Percentiles rank a stretch among this genome's conserved stretches.
Evolutionary conservation across 352 stramenopile species (phyloP).

Genomic region (Pythium scleroteichum): DNA sequence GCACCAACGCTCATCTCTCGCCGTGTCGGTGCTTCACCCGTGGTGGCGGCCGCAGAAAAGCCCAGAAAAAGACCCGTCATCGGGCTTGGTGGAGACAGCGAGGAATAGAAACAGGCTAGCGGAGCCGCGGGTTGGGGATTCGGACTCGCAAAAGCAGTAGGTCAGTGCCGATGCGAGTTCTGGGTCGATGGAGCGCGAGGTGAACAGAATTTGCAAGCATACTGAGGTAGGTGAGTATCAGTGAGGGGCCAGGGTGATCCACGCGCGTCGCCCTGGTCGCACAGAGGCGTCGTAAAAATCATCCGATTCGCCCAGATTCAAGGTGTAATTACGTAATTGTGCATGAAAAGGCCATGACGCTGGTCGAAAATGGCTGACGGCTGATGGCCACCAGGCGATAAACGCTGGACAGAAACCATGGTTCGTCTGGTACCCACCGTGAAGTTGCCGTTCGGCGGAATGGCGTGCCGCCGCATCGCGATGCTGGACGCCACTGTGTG

Average conservation of each 20-base stretch:
- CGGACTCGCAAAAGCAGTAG: background rate
- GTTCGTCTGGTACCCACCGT: background rate
- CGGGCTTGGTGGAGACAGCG: background rate
- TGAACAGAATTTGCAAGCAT: background rate
- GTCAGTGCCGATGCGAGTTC: too few relatives aligned
- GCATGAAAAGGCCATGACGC: constrained; percentile 8
- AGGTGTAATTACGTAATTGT: constrained; percentile 15
- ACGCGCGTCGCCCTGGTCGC: background rate
- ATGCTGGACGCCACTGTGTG: too few relatives aligned
- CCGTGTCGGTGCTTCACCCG: constrained; percentile 8
- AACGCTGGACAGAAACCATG: background rate
- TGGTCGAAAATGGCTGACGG: background rate
- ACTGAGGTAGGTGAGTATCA: background rate
- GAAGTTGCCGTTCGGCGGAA: constrained; percentile 1
- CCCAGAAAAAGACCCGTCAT: background rate
- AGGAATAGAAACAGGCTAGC: background rate
- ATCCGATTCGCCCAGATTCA: constrained; percentile 14
- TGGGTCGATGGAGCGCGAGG: too few relatives aligned
- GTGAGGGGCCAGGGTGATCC: background rate
- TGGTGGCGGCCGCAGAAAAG: background rate
- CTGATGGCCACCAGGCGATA: too few relatives aligned
- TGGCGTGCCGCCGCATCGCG: background rate
- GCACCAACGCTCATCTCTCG: constrained; percentile 9
- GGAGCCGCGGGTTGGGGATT: background rate
- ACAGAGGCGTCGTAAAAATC: constrained; percentile 5